phyloP scores from a whole-genome alignment of 2,329 filamentous ascomycete genomes.

The Karstenula rhodostoma region DNA sequence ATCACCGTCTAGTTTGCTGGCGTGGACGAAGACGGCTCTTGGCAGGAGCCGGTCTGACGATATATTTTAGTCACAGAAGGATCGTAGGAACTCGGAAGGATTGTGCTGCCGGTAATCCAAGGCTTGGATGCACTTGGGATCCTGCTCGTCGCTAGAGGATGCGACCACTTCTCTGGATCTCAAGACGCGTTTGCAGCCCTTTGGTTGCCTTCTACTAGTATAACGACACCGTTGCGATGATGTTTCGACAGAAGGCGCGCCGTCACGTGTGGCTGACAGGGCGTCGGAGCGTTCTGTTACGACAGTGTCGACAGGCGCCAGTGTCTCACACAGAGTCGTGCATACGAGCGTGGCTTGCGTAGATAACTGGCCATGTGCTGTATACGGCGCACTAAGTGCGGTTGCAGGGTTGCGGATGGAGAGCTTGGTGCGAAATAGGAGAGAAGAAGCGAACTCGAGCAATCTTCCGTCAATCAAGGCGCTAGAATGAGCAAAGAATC shows the following conservation, averaged over 20 bases:
- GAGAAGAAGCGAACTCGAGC: not conserved
- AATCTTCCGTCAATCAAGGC: not conserved
- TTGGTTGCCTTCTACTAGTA: not conserved
- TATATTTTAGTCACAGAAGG: constrained; percentile 10
- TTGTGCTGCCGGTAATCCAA: not conserved
- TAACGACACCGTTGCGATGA: too few species aligned
- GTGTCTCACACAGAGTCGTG: constrained; percentile 4
- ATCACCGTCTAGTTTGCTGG: not conserved
- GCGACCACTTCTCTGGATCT: not conserved
- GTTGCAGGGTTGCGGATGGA: not conserved
- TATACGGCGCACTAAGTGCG: not conserved
- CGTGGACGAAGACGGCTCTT: not conserved
- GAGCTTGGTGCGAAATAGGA: not conserved
- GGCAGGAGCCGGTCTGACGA: not conserved
- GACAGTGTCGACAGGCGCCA: not conserved
- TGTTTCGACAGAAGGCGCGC: not conserved
- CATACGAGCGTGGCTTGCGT: not conserved
- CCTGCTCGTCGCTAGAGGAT: not conserved
- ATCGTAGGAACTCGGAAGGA: constrained; percentile 5
- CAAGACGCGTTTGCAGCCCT: too few species aligned
- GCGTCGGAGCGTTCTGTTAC: not conserved
- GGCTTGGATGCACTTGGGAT: not conserved
- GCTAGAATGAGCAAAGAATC: not conserved
- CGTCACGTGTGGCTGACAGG: not conserved
- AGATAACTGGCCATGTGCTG: not conserved